These are phyloP conservation scores for Conringia planisiliqua DNA, from an alignment of 345 rosid species.

Conservation along the genomic window DNA sequence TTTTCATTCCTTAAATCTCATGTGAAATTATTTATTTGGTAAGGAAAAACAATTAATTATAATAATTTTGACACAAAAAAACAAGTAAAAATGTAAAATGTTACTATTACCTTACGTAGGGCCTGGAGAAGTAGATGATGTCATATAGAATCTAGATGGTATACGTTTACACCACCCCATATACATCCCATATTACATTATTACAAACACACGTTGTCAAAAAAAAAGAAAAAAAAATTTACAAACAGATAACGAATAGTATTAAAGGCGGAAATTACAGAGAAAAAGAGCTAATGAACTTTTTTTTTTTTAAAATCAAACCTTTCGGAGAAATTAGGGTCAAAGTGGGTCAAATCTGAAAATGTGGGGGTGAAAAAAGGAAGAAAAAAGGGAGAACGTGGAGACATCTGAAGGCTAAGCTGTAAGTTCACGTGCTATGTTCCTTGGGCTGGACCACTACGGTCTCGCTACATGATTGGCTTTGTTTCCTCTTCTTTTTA, in stretches of 20 bases:
- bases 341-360: slow-evolving; percentile 26
- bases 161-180: too few relatives aligned
- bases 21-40: neutral
- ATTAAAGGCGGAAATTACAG: neutral
- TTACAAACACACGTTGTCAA: neutral
- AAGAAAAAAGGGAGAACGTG: slow-evolving; percentile 22
- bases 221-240: neutral
- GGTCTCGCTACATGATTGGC: slow-evolving; percentile 24
- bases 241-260: neutral
- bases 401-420: slow-evolving; percentile 41
- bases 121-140: slow-evolving; percentile 19
- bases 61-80: neutral
- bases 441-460: slow-evolving; percentile 46
- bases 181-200: neutral
- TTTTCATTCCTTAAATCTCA: slow-evolving; percentile 6
- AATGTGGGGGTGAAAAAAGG: slow-evolving; percentile 11
- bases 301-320: neutral
- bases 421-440: slow-evolving; percentile 67
- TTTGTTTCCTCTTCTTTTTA: slow-evolving; percentile 9
- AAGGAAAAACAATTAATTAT: neutral
- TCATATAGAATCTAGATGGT: slow-evolving; percentile 18
- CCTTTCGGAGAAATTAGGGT: slow-evolving; percentile 16
- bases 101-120: slow-evolving; percentile 4
- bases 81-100: neutral
- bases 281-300: neutral